A percentile compares a stretch with the other conserved stretches of the same genome.
These are phyloP conservation scores for Mycena galopus DNA, from an alignment of 768 basidiomycete genomes.

Conservation along the genomic window DNA sequence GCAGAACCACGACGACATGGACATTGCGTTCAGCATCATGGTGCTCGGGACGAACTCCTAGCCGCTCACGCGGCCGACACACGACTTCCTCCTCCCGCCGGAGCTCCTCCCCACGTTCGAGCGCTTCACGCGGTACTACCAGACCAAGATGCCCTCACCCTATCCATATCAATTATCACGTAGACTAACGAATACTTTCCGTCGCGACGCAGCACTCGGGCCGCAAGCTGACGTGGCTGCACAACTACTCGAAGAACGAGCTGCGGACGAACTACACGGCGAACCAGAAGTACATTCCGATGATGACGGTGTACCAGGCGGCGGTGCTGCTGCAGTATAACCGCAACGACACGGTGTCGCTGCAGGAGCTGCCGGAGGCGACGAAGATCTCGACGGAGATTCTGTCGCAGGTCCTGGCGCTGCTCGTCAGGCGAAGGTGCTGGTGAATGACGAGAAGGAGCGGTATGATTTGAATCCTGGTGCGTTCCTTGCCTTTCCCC, in stretches of 20 bases:
- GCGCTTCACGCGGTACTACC: slow-evolving; percentile 93
- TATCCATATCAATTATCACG: no score
- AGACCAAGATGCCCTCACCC: slow-evolving; percentile 55
- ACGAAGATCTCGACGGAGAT: slow-evolving; percentile 33
- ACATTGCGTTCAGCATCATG: slow-evolving; percentile 92
- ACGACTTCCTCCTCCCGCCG: slow-evolving; percentile 89
- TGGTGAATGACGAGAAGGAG: slow-evolving; percentile 89
- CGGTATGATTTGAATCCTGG: slow-evolving; percentile 93
- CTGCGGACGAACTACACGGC: slow-evolving; percentile 93
- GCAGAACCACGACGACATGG: slow-evolving; percentile 83
- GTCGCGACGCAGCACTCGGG: slow-evolving; percentile 87
- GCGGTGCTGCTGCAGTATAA: slow-evolving; percentile 95
- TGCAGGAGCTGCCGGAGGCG: slow-evolving; percentile 33
- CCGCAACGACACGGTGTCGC: slow-evolving; percentile 79
- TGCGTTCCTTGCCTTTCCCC: slow-evolving; percentile 42
- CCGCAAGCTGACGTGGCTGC: slow-evolving; percentile 98
- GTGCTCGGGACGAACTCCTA: slow-evolving; percentile 97
- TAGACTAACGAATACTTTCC: not conserved
- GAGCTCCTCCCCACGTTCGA: slow-evolving; percentile 92
- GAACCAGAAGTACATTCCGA: slow-evolving; percentile 94
- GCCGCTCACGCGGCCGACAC: slow-evolving; percentile 87
- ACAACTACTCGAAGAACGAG: slow-evolving; percentile 98
- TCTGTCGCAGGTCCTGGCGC: slow-evolving; percentile 44
- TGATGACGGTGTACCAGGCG: slow-evolving; percentile 96
- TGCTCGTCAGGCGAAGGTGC: slow-evolving; percentile 87